Percentiles rank a stretch among this genome's conserved stretches.
Evolutionary conservation across 2,329 filamentous ascomycete genomes (phyloP).

Genomic region (Hysterium pulicare): DNA sequence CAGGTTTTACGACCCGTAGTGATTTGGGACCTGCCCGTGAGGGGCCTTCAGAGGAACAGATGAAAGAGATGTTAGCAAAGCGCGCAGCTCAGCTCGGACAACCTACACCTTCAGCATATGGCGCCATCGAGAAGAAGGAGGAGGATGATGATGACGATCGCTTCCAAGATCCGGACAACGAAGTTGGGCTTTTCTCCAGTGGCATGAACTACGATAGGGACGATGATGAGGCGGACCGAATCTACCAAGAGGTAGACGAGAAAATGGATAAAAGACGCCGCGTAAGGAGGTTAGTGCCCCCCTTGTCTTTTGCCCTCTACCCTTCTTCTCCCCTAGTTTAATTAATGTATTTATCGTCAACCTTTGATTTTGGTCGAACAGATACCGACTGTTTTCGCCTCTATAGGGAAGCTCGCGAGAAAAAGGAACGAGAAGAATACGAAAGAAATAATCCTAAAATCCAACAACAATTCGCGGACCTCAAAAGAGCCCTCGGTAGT

Average conservation of each 20-base stretch:
- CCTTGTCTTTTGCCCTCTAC: conserved; percentile 17
- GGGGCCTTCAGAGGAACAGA: conserved; percentile 94
- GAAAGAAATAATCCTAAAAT: conserved; percentile 98
- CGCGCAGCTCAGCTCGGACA: conserved; percentile 78
- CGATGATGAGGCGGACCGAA: conserved; percentile 94
- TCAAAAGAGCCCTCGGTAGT: conserved; percentile 83
- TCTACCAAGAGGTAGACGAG: conserved; percentile 94
- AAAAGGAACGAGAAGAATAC: conserved; percentile 88
- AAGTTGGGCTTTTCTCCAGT: conserved; percentile 90
- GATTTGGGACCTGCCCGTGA: conserved; percentile 93
- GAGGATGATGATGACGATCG: conserved; percentile 73
- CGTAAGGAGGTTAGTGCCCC: conserved; percentile 72
- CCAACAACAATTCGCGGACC: conserved; percentile 92
- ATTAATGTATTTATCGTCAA: conserved; percentile 60
- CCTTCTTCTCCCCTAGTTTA: conserved; percentile 20
- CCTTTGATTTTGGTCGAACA: conserved; percentile 63
- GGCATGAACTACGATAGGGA: conserved; percentile 90
- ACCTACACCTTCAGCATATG: conserved; percentile 70
- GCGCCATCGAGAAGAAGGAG: conserved; percentile 65
- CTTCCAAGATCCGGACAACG: conserved; percentile 95
- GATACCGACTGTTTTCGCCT: conserved; percentile 69
- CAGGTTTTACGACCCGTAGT: conserved; percentile 94
- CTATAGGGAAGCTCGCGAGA: conserved; percentile 88
- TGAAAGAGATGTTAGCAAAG: conserved; percentile 95
- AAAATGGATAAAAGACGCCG: conserved; percentile 91